phyloP scores from a whole-genome alignment of 306 rosid species.

The Vigna nakashimae region DNA sequence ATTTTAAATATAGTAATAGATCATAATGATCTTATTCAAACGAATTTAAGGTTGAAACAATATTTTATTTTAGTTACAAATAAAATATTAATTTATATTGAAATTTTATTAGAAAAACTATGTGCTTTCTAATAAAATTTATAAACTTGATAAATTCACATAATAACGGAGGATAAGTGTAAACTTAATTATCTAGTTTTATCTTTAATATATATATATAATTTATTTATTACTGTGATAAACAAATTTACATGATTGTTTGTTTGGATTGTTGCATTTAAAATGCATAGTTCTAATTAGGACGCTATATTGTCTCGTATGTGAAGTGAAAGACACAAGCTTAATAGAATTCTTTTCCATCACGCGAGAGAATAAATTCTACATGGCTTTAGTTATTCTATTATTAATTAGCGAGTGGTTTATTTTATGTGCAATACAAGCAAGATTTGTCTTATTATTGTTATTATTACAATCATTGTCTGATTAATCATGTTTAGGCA shows the following conservation, averaged over 20 bases:
- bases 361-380: slow-evolving; percentile 26
- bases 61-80: too few relatives aligned
- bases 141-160: too few relatives aligned
- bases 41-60: too few relatives aligned
- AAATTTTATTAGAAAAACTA: too few relatives aligned
- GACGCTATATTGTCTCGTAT: slow-evolving; percentile 31
- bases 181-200: too few relatives aligned
- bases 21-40: too few relatives aligned
- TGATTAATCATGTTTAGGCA: background rate
- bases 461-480: background rate
- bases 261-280: background rate
- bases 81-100: background rate
- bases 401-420: background rate
- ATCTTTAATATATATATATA: too few relatives aligned
- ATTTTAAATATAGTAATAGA: too few relatives aligned
- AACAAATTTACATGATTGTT: background rate
- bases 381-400: slow-evolving; percentile 14
- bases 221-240: too few relatives aligned
- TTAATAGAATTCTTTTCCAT: slow-evolving; percentile 2
- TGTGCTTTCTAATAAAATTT: too few relatives aligned
- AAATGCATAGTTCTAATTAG: slow-evolving; percentile 13
- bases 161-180: too few relatives aligned
- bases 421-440: background rate
- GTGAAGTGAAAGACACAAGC: slow-evolving; percentile 2
- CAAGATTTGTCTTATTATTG: slow-evolving; percentile 11